Evolutionary conservation across 176 grass and related monocot species (phyloP), one percentile per base, ranked within the genome.

Genomic region (Sorghum bicolor): DNA sequence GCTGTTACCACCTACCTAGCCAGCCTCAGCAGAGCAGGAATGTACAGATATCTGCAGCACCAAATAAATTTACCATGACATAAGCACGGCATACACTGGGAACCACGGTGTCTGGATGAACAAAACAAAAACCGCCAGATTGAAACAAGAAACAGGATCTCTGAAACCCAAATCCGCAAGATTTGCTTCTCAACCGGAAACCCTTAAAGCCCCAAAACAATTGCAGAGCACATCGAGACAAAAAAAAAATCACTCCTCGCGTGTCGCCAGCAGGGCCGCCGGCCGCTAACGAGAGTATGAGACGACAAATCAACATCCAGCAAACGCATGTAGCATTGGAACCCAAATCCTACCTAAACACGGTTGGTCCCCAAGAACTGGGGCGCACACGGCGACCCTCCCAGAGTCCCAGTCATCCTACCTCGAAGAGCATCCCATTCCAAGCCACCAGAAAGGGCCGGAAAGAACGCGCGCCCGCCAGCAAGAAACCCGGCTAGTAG

Each of bases 11-110:
- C 72, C 82, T 70, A 55, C 26, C 71, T 39, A 52, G 29, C 6
- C 69, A 80, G 48, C 77, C 34, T 76, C 72, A 72, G 55, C 19
- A 77, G 77, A 53, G 52, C 3, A 67, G 80, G 39, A 80, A 66
- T 39, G n/a, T 43, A 29, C 29, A 37, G 70, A 43, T 67, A 86
- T 33, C 88, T 83, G 79, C 74, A 78, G 57, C 36, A 72, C 40
- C 24, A 47, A 33, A 82, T 67, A 47, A 33, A 82, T 67, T 67
- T 12, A 86, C 11, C 44, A 67, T 13, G 29, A 14, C 12, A 33
- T 87, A 9, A 50, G 43, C 64, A 55, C 53, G 12, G 11, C 70
- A 29, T 25, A n/a, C n/a, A n/a, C n/a, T 28, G 10, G 67, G 9
- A 4, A 57, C n/a, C 32, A 28, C 12, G 37, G 64, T 31, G 38